phyloP scores from a whole-genome alignment of 2,329 filamentous ascomycete species.

The Botryotinia convoluta region DNA sequence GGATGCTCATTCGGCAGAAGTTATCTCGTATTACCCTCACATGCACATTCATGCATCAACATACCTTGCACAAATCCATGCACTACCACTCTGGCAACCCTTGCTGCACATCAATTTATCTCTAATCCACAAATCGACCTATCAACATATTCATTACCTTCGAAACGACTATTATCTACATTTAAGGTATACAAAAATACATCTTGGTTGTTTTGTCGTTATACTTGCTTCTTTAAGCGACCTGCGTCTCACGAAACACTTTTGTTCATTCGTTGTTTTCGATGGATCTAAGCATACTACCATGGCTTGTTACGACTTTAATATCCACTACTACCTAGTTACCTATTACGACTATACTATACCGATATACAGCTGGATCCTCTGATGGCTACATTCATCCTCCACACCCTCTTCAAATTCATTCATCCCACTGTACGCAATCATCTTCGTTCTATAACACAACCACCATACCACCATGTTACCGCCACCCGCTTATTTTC shows the following conservation, averaged over 20 bases:
- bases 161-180: background rate
- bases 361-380: background rate
- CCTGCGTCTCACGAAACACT: slow-evolving; percentile 18
- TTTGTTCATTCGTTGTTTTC: background rate
- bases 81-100: slow-evolving; percentile 4
- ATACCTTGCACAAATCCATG: slow-evolving; percentile 19
- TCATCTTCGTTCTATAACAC: background rate
- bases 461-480: slow-evolving; percentile 4
- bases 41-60: slow-evolving; percentile 22
- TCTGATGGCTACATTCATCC: slow-evolving; percentile 1
- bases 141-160: background rate
- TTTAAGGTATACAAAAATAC: background rate
- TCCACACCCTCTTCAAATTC: slow-evolving; percentile 12
- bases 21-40: slow-evolving; percentile 31
- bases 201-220: slow-evolving; percentile 3
- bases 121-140: slow-evolving; percentile 8
- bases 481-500: slow-evolving; percentile 15
- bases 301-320: background rate
- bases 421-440: slow-evolving; percentile 8
- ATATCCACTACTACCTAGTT: background rate
- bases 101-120: slow-evolving; percentile 16
- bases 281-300: background rate
- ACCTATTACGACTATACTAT: background rate
- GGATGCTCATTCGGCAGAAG: slow-evolving; percentile 12
- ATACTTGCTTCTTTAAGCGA: slow-evolving; percentile 16